These are phyloP conservation scores for Dactylellina leptospora DNA, from an alignment of 2,329 filamentous ascomycete species.

Conservation along the genomic window DNA sequence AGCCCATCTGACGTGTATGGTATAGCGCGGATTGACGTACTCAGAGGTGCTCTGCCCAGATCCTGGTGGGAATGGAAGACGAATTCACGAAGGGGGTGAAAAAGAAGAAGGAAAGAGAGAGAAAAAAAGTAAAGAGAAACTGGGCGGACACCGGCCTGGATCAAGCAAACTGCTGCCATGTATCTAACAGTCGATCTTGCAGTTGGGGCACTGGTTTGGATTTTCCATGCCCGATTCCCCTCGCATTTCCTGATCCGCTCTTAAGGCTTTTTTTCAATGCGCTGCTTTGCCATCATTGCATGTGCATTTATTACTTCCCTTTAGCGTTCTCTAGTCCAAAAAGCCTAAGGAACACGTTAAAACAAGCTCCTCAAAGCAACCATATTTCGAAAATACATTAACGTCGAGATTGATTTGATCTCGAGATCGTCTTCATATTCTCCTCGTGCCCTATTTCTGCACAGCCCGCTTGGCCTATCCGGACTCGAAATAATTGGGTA, in stretches of 20 bases:
- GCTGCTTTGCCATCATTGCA: conserved; percentile 13
- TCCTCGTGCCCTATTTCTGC: conserved; percentile 27
- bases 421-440: conserved; percentile 14
- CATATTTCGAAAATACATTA: background rate
- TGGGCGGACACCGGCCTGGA: conserved; percentile 6
- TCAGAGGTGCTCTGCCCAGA: conserved; percentile 23
- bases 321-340: conserved; percentile 9
- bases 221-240: conserved; percentile 12
- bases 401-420: conserved; percentile 4
- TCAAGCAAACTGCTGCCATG: conserved; percentile 34
- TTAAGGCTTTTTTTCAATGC: conserved; percentile 26
- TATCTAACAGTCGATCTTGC: conserved; percentile 28
- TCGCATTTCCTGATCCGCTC: conserved; percentile 26
- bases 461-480: conserved; percentile 43
- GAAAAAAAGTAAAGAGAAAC: conserved; percentile 1
- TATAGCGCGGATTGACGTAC: conserved; percentile 48
- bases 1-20: conserved; percentile 49
- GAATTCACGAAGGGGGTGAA: conserved; percentile 17
- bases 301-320: conserved; percentile 3
- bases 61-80: conserved; percentile 18
- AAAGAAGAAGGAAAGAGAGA: conserved; percentile 25
- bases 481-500: conserved; percentile 21
- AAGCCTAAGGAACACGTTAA: conserved; percentile 26
- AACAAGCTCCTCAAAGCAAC: conserved; percentile 24
- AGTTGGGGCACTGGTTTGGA: conserved; percentile 12